Evolutionary conservation across 2,329 filamentous ascomycete species (phyloP).

Genomic region (Cordyceps tenuipes): DNA sequence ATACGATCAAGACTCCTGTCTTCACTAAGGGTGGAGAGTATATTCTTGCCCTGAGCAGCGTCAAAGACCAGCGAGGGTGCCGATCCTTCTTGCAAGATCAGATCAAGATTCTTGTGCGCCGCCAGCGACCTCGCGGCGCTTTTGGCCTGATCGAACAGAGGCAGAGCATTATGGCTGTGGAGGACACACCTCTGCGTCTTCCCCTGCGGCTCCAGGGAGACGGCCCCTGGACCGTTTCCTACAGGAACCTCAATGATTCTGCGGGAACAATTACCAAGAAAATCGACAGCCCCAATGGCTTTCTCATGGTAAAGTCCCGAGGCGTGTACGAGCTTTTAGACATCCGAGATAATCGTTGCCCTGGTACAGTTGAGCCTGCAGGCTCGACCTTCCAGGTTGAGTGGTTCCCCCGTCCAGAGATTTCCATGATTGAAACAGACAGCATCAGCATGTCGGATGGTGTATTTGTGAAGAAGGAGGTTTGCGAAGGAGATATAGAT

Average conservation of each 20-base stretch:
- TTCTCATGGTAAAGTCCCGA: slow-evolving; percentile 54
- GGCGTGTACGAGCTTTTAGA: slow-evolving; percentile 75
- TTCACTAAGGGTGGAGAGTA: slow-evolving; percentile 83
- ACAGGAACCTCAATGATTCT: slow-evolving; percentile 56
- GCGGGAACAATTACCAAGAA: slow-evolving; percentile 38
- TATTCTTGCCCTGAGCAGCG: slow-evolving; percentile 71
- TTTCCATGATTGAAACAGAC: slow-evolving; percentile 58
- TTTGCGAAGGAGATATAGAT: slow-evolving; percentile 94
- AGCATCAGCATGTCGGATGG: slow-evolving; percentile 47
- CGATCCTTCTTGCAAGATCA: slow-evolving; percentile 80
- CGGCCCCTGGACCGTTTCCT: slow-evolving; percentile 73
- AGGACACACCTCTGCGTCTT: slow-evolving; percentile 63
- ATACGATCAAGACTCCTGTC: slow-evolving; percentile 66
- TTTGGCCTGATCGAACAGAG: slow-evolving; percentile 84
- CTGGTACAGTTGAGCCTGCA: slow-evolving; percentile 66
- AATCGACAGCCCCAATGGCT: slow-evolving; percentile 54
- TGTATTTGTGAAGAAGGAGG: slow-evolving; percentile 63
- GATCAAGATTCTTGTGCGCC: slow-evolving; percentile 74
- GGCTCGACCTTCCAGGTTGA: slow-evolving; percentile 70
- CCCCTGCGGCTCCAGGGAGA: slow-evolving; percentile 82
- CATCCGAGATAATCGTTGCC: slow-evolving; percentile 72
- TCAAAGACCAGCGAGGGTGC: slow-evolving; percentile 81
- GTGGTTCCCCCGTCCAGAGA: slow-evolving; percentile 75
- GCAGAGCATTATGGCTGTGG: slow-evolving; percentile 64
- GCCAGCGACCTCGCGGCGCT: slow-evolving; percentile 76